Evolutionary conservation across 1,284 basidiomycete genomes (phyloP).

Genomic region (Rhodotorula sp.): DNA sequence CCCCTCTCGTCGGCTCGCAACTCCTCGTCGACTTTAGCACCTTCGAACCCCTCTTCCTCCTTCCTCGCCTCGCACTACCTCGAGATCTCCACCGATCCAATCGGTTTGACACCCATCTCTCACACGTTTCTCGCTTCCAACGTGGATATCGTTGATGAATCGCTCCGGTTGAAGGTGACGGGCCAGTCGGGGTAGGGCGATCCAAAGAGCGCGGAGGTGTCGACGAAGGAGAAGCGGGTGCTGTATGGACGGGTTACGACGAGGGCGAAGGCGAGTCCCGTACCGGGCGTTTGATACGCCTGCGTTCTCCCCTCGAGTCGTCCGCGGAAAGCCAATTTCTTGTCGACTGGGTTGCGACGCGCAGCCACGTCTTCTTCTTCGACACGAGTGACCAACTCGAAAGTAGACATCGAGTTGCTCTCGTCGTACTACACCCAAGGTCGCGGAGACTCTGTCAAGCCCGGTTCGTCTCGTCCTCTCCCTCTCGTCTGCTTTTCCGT

Average conservation of each 20-base stretch:
- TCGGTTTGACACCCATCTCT: conserved; percentile 3
- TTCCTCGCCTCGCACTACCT: neutral
- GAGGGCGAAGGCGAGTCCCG: conserved; percentile 12
- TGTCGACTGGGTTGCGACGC: too few relatives aligned
- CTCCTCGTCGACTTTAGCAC: conserved; percentile 4
- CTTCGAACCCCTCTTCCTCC: neutral
- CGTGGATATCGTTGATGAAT: conserved; percentile 16
- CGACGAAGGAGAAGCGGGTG: neutral
- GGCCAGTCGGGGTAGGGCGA: conserved; percentile 1
- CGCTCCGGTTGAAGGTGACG: conserved; percentile 1
- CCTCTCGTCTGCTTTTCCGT: neutral
- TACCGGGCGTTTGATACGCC: conserved; percentile 8
- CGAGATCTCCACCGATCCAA: neutral
- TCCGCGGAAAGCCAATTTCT: too few relatives aligned
- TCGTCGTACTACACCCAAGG: conserved; percentile 15
- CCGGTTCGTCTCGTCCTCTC: neutral
- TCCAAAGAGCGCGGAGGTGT: conserved; percentile 9
- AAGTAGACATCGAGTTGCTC: conserved; percentile 25
- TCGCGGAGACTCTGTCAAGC: conserved; percentile 5
- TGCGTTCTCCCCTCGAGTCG: neutral
- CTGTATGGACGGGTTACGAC: conserved; percentile 15
- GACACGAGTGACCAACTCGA: conserved; percentile 1
- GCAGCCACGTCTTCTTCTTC: conserved; percentile 7
- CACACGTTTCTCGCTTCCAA: conserved; percentile 1
- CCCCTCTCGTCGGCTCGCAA: neutral